These are phyloP conservation scores for Tuber melanosporum DNA, from an alignment of 495 filamentous ascomycete species.

Conservation along the genomic window DNA sequence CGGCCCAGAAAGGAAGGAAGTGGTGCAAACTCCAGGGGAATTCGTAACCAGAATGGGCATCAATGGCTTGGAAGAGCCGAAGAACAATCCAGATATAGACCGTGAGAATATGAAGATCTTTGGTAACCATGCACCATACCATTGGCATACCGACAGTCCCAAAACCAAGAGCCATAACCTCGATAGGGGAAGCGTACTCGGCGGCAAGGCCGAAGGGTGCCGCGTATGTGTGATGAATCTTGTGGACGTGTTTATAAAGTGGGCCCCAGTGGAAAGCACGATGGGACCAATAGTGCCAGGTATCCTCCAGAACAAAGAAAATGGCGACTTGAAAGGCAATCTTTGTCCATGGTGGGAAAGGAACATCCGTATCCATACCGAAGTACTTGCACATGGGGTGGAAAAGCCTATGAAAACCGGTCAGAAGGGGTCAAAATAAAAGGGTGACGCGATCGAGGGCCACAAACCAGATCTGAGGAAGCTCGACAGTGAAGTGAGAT, in stretches of 20 bases:
- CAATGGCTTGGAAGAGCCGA: slow-evolving; percentile 94
- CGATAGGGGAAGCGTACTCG: slow-evolving; percentile 95
- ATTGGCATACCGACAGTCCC: slow-evolving; percentile 80
- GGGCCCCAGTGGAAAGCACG: slow-evolving; percentile 91
- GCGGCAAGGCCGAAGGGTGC: slow-evolving; percentile 94
- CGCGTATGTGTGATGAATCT: slow-evolving; percentile 97
- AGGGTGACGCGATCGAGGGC: background rate
- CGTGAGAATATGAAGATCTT: slow-evolving; percentile 85
- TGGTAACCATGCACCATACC: slow-evolving; percentile 74
- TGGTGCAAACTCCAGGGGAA: slow-evolving; percentile 95
- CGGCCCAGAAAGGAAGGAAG: slow-evolving; percentile 96
- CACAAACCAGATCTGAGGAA: slow-evolving; percentile 82
- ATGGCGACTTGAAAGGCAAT: slow-evolving; percentile 89
- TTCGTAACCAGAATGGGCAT: slow-evolving; percentile 94
- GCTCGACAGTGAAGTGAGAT: slow-evolving; percentile 90
- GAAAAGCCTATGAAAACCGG: slow-evolving; percentile 53
- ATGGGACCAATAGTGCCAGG: slow-evolving; percentile 98
- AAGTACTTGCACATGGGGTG: slow-evolving; percentile 95
- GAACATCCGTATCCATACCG: slow-evolving; percentile 79
- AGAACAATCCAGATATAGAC: slow-evolving; percentile 97
- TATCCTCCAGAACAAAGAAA: slow-evolving; percentile 93
- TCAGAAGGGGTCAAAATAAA: background rate
- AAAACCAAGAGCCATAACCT: slow-evolving; percentile 94
- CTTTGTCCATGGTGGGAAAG: slow-evolving; percentile 74
- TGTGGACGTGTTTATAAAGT: slow-evolving; percentile 91